Conservation (phyloP, 169 alveolate species). For the Cryptosporidium parvum region DNA sequence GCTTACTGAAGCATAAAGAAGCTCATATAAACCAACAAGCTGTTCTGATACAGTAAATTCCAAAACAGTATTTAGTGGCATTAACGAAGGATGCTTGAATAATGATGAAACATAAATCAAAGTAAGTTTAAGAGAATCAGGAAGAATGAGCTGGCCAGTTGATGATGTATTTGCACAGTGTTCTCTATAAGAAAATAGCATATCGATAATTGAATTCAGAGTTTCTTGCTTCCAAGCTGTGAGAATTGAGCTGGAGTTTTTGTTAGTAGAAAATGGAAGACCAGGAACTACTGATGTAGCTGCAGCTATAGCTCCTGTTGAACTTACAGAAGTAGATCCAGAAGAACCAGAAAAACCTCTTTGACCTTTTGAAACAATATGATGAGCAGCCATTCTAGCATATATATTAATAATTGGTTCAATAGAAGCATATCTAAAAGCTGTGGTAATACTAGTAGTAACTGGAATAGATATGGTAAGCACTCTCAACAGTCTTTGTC, state of each 20-base stretch:
- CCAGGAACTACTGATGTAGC: constrained; percentile 42
- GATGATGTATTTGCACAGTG: constrained; percentile 74
- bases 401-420: constrained; percentile 56
- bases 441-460: constrained; percentile 62
- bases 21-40: constrained; percentile 52
- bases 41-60: constrained; percentile 55
- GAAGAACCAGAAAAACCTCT: constrained; percentile 17
- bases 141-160: constrained; percentile 62
- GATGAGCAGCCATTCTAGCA: constrained; percentile 76
- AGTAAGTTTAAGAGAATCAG: constrained; percentile 60
- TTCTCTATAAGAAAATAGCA: constrained; percentile 66
- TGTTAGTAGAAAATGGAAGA: constrained; percentile 47
- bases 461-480: constrained; percentile 64
- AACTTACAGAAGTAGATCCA: background rate
- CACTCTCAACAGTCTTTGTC: constrained; percentile 49
- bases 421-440: constrained; percentile 72
- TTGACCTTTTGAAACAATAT: constrained; percentile 64
- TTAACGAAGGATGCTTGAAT: constrained; percentile 55
- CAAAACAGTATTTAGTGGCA: constrained; percentile 64
- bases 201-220: constrained; percentile 55
- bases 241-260: constrained; percentile 21
- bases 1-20: constrained; percentile 52
- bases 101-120: constrained; percentile 46
- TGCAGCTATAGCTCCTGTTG: constrained; percentile 20
- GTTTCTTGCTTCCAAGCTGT: constrained; percentile 68